Percentiles rank a stretch among this genome's conserved stretches.
phyloP scores from a whole-genome alignment of 257 asterid species.

The Ehretia macrophylla region DNA sequence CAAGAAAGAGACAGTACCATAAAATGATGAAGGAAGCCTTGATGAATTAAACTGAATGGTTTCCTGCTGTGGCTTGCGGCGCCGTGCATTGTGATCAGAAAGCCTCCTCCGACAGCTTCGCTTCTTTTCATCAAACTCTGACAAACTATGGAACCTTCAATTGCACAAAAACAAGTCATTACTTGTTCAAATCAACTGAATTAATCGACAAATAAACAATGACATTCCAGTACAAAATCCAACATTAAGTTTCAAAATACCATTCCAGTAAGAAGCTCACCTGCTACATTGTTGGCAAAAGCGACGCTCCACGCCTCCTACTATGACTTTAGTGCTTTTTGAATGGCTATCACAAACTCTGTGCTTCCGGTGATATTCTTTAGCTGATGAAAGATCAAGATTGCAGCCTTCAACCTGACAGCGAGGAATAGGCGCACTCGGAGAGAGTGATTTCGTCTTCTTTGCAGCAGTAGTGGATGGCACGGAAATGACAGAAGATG shows the following conservation, averaged over 20 bases:
- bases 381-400: slow-evolving; percentile 64
- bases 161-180: slow-evolving; percentile 6
- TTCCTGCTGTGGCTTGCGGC: slow-evolving; percentile 86
- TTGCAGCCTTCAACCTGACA: slow-evolving; percentile 90
- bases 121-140: slow-evolving; percentile 85
- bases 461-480: slow-evolving; percentile 40
- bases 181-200: background rate
- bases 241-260: background rate
- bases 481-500: slow-evolving; percentile 39
- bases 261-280: slow-evolving; percentile 24
- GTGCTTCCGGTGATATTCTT: slow-evolving; percentile 89
- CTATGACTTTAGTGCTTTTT: slow-evolving; percentile 59
- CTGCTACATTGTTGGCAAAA: slow-evolving; percentile 99
- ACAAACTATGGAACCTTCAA: slow-evolving; percentile 80
- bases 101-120: slow-evolving; percentile 94
- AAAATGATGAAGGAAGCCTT: slow-evolving; percentile 49
- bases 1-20: slow-evolving; percentile 42
- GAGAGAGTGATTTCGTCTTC: slow-evolving; percentile 45
- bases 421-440: slow-evolving; percentile 33
- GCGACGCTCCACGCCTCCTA: slow-evolving; percentile 74
- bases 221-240: too few species aligned
- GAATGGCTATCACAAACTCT: slow-evolving; percentile 81
- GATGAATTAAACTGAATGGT: slow-evolving; percentile 52
- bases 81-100: slow-evolving; percentile 89
- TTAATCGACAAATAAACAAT: too few species aligned